Evolutionary conservation across 2,329 filamentous ascomycete genomes (phyloP).

Genomic region (Blumeriella jaapii): DNA sequence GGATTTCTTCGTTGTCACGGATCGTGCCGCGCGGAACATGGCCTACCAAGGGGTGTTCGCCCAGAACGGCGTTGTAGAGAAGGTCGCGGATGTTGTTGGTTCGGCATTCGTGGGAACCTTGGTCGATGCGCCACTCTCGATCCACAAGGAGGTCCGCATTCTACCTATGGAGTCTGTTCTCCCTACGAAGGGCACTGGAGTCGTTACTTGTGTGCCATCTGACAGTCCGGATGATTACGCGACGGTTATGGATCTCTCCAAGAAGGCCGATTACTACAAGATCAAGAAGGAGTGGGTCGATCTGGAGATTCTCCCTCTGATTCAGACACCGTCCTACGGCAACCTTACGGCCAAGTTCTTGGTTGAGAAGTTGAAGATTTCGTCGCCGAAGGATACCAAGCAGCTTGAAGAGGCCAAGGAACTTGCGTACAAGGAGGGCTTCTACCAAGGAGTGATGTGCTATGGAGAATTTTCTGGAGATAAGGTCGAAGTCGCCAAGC

Average conservation of each 20-base stretch:
- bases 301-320: conserved; percentile 78
- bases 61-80: conserved; percentile 61
- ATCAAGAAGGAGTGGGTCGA: conserved; percentile 97
- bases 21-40: conserved; percentile 87
- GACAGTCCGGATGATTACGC: conserved; percentile 95
- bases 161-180: conserved; percentile 92
- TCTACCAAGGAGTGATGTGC: conserved; percentile 87
- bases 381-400: conserved; percentile 87
- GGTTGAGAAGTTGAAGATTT: conserved; percentile 89
- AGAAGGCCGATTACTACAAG: conserved; percentile 93
- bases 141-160: conserved; percentile 75
- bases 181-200: conserved; percentile 87
- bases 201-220: conserved; percentile 90
- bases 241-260: conserved; percentile 74
- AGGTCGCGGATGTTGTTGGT: conserved; percentile 64
- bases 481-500: conserved; percentile 76
- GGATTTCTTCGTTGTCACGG: conserved; percentile 76
- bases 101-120: conserved; percentile 78
- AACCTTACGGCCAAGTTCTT: conserved; percentile 73
- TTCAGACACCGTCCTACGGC: conserved; percentile 78
- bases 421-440: conserved; percentile 91
- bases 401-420: conserved; percentile 92
- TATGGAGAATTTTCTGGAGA: conserved; percentile 81
- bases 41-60: conserved; percentile 82
- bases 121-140: conserved; percentile 77